Conservation (phyloP, 164 flowering plant species). For the Stephania yunnanensis region DNA sequence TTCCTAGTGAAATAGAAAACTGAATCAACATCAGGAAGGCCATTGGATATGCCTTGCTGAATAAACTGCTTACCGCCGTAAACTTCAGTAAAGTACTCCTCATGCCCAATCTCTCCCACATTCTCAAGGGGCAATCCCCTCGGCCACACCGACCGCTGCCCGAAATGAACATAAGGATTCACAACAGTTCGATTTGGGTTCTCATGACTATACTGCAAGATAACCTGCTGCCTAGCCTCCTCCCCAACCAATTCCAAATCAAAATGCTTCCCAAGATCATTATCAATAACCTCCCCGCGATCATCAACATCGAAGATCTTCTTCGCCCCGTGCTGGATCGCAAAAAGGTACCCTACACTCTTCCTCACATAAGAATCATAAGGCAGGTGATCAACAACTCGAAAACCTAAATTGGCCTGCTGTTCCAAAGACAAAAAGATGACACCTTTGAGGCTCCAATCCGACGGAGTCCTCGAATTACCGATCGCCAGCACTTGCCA, state of each 20-base stretch:
- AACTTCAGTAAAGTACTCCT: constrained; percentile 84
- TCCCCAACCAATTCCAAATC: constrained; percentile 85
- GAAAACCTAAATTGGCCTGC: constrained; percentile 71
- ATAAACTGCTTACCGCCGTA: constrained; percentile 91
- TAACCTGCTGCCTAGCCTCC: constrained; percentile 61
- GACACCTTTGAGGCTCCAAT: constrained; percentile 86
- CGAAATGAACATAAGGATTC: constrained; percentile 93
- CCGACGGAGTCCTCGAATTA: constrained; percentile 63
- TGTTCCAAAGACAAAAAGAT: constrained; percentile 73
- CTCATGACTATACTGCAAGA: constrained; percentile 85
- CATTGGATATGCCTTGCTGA: constrained; percentile 93
- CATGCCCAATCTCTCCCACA: constrained; percentile 81
- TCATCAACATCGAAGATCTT: constrained; percentile 90
- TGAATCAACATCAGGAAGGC: constrained; percentile 97
- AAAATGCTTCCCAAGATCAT: constrained; percentile 82
- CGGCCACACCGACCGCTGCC: constrained; percentile 98
- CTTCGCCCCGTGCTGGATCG: constrained; percentile 95
- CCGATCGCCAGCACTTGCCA: constrained; percentile 95
- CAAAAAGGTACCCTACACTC: constrained; percentile 81
- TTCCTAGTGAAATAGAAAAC: constrained; percentile 94
- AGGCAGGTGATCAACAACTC: constrained; percentile 70
- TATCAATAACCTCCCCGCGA: constrained; percentile 76
- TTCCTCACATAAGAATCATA: constrained; percentile 86
- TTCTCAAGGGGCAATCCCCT: constrained; percentile 92
- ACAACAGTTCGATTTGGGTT: constrained; percentile 74